Evolutionary conservation across 495 filamentous ascomycete species (phyloP), one percentile per base, ranked within the genome.

Genomic region (Hyaloscypha finlandica): DNA sequence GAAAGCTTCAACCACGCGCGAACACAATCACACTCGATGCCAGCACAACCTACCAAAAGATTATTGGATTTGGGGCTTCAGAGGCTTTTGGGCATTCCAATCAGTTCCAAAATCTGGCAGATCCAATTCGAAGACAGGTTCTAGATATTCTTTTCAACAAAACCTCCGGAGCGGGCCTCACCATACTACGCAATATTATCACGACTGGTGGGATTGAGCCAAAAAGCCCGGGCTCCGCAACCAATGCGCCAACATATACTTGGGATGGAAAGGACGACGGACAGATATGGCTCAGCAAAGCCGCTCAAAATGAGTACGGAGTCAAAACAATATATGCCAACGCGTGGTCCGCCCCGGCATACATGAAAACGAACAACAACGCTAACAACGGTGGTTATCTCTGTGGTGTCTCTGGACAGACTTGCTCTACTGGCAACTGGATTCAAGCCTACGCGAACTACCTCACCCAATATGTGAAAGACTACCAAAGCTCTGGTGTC

Each of bases 331-430:
- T 64, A 63, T 78, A 64, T 80, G 80, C 62, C 74, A 74, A 86
- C 70, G 84, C 84, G 0, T 86, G 84, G 84, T 81, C 76, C 54
- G 83, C 84, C 6, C 84, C 82, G 1, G 83, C 78, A 0, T 87
- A 78, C 72, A 86, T 86, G 83, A 87, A 86, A 78, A 86, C 83
- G 6, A 84, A 83, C 60, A 72, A 74, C n/a, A 79, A 81, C 63
- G 78, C 83, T 22, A 75, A 74, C 61, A 83, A 83, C 48, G 83
- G 83, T 35, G 84, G 84, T 1, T 81, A 76, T 59, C 71, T 86
- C 4, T 86, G 85, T 65, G 84, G 84, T 42, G 78, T 84, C 3
- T 69, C 73, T 11, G 79, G 78, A 19, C 75, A 79, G 0, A 70
- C 66, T 8, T 86, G 84, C 65, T 76, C 79, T 3, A 78, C 76